Percentiles rank a stretch among this genome's conserved stretches.
Conservation (phyloP, 257 asterid genomes). For the Primulina tabacum region DNA sequence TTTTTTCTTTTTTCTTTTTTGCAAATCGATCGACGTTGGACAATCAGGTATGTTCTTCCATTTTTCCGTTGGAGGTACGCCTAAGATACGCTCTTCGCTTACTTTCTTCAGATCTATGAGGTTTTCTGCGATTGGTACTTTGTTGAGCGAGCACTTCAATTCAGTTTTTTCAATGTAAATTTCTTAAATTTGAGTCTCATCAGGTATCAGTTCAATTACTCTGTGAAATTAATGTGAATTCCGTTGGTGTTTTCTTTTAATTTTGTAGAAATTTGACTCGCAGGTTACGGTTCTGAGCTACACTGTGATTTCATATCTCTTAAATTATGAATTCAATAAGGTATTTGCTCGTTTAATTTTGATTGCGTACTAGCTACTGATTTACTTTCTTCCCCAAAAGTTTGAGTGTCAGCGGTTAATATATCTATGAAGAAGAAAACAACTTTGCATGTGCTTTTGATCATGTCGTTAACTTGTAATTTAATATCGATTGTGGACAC, state of each 20-base stretch:
- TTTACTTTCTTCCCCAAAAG: not conserved
- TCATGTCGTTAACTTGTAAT: not conserved
- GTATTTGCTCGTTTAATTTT: constrained; percentile 23
- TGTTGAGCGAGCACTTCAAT: not conserved
- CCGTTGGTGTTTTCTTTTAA: not conserved
- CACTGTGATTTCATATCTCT: constrained; percentile 28
- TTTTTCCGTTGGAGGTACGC: not conserved
- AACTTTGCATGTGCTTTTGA: not conserved
- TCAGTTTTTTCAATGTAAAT: constrained; percentile 13
- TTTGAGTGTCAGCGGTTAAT: too few relatives aligned
- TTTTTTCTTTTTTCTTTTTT: too few relatives aligned
- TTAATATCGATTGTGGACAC: not conserved
- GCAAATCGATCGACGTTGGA: too few relatives aligned
- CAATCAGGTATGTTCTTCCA: not conserved
- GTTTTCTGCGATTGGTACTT: not conserved
- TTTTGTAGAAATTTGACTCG: not conserved
- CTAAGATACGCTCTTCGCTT: not conserved
- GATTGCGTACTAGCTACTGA: not conserved
- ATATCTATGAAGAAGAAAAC: not conserved
- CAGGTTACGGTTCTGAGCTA: constrained; percentile 19
- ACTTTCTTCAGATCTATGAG: not conserved
- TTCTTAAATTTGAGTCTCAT: constrained; percentile 24
- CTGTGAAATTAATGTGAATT: constrained; percentile 11
- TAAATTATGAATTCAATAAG: constrained; percentile 58
- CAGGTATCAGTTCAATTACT: not conserved